Evolutionary conservation across 306 rosid species (phyloP), one percentile per base, ranked within the genome.

Genomic region (Adenanthera pavonina): DNA sequence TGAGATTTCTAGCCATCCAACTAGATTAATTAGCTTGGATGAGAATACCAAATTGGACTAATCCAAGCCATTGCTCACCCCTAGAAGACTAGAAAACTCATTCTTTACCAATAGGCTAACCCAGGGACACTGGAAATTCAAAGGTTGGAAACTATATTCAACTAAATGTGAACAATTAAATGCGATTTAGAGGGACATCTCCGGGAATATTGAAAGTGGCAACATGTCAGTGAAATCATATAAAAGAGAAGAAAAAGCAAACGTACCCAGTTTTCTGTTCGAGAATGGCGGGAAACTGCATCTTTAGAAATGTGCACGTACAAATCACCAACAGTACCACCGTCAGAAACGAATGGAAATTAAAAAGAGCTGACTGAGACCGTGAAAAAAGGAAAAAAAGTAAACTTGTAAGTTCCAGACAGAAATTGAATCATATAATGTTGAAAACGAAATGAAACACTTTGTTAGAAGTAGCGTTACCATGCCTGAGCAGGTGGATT

Each of bases 331-430:
- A 72, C 25, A 92, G 89, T 77, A 92, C 94, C 81, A 92, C 97
- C 85, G 92, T 90, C 85, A 92, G 80, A 83, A 92, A 92, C 34
- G 97, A 92, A 85, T 90, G 90, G 85, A 92, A 92, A 82, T 92
- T 92, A 86, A 92, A 92, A 60, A 92, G 91, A 68, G 97, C 97
- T 57, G 97, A 92, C 97, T 92, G 87, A 33, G 86, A 56, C 51
- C 67, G 61, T 7, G 20, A 33, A 25, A 61, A 53, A 43, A 64
- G 43, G 19, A 20, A 59, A 41, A 64, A 53, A 43, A 20, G 48
- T 66, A 1, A 78, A 70, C 15, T 30, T 25, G 36, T 10, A 3
- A 80, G 67, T 14, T 3, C 11, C 81, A 52, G 38, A 19, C 60
- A 49, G 25, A 43, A 17, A 85, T 65, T 69, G 44, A 56, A 53